Evolutionary conservation across 768 basidiomycete genomes (phyloP).

Genomic region (Tylopilus balloui): DNA sequence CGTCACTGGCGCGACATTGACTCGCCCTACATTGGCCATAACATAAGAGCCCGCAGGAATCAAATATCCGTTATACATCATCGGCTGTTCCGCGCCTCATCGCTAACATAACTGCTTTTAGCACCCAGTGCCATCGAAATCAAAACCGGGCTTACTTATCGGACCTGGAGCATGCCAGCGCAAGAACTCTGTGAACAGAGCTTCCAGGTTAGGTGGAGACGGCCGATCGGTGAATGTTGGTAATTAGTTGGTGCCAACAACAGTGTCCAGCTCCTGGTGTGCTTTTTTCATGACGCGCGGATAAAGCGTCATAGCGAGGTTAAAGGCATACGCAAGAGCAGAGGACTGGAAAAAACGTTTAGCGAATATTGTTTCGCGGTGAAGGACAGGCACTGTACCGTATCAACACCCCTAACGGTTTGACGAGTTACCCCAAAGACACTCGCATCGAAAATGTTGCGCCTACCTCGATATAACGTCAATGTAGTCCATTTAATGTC

Average conservation of each 20-base stretch:
- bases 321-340: slow-evolving; percentile 12
- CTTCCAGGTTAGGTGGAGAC: slow-evolving; percentile 28
- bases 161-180: slow-evolving; percentile 20
- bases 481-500: slow-evolving; percentile 16
- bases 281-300: slow-evolving; percentile 26
- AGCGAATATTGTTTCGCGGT: neutral
- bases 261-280: slow-evolving; percentile 23
- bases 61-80: slow-evolving; percentile 19
- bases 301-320: slow-evolving; percentile 28
- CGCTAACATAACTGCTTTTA: neutral
- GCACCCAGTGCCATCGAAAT: neutral
- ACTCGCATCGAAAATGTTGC: neutral
- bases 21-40: slow-evolving; percentile 18
- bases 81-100: slow-evolving; percentile 5
- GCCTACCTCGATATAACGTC: slow-evolving; percentile 12
- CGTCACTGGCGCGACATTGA: neutral
- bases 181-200: slow-evolving; percentile 21
- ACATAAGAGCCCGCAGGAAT: slow-evolving; percentile 18
- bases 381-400: slow-evolving; percentile 25
- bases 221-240: slow-evolving; percentile 25
- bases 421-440: neutral
- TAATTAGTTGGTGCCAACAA: slow-evolving; percentile 21
- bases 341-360: slow-evolving; percentile 7
- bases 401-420: slow-evolving; percentile 21
- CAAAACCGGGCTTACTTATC: neutral